These are phyloP conservation scores for Vachellia collinsii DNA, from an alignment of 306 rosid genomes.

Conservation along the genomic window DNA sequence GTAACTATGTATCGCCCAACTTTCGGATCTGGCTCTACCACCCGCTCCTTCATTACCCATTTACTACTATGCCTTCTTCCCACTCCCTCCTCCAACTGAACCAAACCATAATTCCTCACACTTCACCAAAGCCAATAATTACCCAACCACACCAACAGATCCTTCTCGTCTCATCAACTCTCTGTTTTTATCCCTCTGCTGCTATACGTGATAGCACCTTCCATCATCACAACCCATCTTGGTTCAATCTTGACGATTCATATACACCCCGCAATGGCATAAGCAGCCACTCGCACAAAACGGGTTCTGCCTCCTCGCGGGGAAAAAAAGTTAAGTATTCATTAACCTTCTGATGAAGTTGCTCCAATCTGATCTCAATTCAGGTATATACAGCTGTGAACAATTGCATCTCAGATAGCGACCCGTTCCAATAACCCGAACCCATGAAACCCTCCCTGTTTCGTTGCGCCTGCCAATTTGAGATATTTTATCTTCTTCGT, in stretches of 20 bases:
- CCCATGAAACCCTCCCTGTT: neutral
- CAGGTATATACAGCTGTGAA: constrained; percentile 35
- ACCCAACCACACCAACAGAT: too few relatives aligned
- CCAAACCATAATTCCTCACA: too few relatives aligned
- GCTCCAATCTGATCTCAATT: neutral
- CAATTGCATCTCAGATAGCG: neutral
- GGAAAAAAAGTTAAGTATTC: too few relatives aligned
- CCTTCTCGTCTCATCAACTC: too few relatives aligned
- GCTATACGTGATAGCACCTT: too few relatives aligned
- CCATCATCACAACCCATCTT: too few relatives aligned
- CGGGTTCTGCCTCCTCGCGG: too few relatives aligned
- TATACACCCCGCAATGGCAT: neutral
- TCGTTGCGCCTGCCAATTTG: constrained; percentile 9
- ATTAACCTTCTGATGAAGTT: neutral
- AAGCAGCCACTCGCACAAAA: neutral
- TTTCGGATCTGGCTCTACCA: neutral
- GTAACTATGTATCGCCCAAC: neutral
- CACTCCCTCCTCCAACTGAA: neutral
- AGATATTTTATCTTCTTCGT: too few relatives aligned
- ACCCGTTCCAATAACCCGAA: neutral
- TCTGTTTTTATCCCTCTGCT: too few relatives aligned
- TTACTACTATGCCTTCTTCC: neutral
- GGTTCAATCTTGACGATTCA: too few relatives aligned
- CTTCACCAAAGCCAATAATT: neutral
- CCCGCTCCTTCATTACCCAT: neutral